Evolutionary conservation across 345 rosid genomes (phyloP).

Genomic region (Eucalyptus regnans): DNA sequence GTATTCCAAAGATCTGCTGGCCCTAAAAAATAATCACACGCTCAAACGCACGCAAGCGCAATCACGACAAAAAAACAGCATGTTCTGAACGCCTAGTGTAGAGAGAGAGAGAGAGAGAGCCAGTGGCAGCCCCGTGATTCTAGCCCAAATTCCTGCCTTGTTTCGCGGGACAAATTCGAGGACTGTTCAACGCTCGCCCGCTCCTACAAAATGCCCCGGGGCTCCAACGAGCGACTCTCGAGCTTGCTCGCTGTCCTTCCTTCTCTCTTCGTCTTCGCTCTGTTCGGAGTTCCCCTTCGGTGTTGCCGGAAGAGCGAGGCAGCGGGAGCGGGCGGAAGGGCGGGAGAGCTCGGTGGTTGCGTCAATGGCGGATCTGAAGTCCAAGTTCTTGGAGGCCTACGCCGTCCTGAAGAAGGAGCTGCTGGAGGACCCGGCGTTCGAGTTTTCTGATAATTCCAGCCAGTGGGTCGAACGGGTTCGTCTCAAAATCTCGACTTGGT

Average conservation of each 20-base stretch:
- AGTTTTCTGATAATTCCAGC: constrained; percentile 61
- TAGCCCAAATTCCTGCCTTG: not conserved
- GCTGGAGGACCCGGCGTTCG: constrained; percentile 75
- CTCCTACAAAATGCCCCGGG: not conserved
- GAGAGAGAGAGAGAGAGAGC: not conserved
- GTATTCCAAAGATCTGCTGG: not conserved
- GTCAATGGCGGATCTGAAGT: constrained; percentile 69
- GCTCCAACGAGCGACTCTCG: not conserved
- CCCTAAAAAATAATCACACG: not conserved
- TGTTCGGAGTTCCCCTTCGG: not conserved
- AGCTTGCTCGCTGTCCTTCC: not conserved
- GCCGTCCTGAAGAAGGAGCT: constrained; percentile 56
- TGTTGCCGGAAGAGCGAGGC: not conserved
- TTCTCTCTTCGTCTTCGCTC: not conserved
- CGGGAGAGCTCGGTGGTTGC: not conserved
- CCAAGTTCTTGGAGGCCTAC: constrained; percentile 51
- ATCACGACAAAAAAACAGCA: not conserved
- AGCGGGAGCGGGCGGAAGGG: not conserved
- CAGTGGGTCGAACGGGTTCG: constrained; percentile 71
- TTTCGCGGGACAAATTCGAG: not conserved
- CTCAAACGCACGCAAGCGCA: not conserved
- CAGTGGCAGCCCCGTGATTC: not conserved
- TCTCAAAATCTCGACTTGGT: not conserved
- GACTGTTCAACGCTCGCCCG: not conserved
- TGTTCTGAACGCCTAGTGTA: not conserved